Base-by-base conservation (phyloP, 495 filamentous ascomycete species). In the Glonium stellatum region DNA sequence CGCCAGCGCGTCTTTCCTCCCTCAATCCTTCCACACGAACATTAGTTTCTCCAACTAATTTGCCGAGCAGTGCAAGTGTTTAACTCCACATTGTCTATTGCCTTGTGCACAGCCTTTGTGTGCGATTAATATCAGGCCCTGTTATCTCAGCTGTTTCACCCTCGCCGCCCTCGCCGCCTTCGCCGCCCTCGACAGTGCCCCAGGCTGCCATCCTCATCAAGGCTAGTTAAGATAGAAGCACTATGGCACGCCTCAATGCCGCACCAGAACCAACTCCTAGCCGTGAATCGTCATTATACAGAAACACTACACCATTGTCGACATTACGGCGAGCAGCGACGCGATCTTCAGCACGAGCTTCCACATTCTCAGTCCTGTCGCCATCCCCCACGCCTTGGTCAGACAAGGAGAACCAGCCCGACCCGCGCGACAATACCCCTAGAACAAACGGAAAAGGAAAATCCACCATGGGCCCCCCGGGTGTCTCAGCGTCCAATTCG, bases 321-420 rank as follows among this genome's bases (percentile, higher is more conserved):
- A 37, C 55, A 5, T 1, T 44, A 42, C 15, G 18, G 4, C 23
- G 44, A 58, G 60, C 49, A 21, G 18, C 67, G 48, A 42, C 49
- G 41, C 61, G 57, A 41, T 58, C 56, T 53, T 23, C 47, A 4
- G 37, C 54, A 34, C 61, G 62, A 34, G 41, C 23, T 0, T 57
- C 65, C 1, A 56, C 65, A 12, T 58, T 63, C 54, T 69, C 74
- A 42, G 70, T 71, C 42, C 71, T 72, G 55, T 75, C 79, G 42
- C 74, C 78, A 21, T 64, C 76, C 15, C 66, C 58, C 22, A 76
- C 61, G 60, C 69, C 65, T 37, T 75, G 62, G 4, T 83, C 82
- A 0, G 84, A 87, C 66, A 87, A 87, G 66, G 84, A 87, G 63
- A 87, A 87, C 61, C 67, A 50, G 63, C 34, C 62, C 1, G 66